A percentile compares a stretch with the other conserved stretches of the same genome.
Conservation (phyloP, 441 rosid species). For the Dalechampia spathulata region DNA sequence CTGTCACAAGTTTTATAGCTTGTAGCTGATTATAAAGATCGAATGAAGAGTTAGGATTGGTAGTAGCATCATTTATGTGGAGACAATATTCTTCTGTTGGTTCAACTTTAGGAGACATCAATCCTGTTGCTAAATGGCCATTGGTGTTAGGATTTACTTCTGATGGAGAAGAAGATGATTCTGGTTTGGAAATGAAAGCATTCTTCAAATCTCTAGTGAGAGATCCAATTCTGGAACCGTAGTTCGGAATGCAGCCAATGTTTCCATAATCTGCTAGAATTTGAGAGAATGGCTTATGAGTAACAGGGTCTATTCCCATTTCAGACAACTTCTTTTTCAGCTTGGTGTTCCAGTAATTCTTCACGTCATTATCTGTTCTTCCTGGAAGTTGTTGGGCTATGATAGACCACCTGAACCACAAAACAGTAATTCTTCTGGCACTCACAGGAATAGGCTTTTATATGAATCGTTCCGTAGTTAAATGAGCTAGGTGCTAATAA, state of each 20-base stretch:
- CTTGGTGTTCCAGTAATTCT: constrained; percentile 94
- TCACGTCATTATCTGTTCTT: constrained; percentile 89
- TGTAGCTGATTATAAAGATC: constrained; percentile 74
- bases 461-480: too few relatives aligned
- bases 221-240: constrained; percentile 28
- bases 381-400: constrained; percentile 94
- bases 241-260: constrained; percentile 18
- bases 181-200: constrained; percentile 22
- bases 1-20: constrained; percentile 62
- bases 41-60: constrained; percentile 24
- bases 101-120: constrained; percentile 17
- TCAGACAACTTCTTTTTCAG: constrained; percentile 84
- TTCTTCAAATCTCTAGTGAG: constrained; percentile 36
- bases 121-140: constrained; percentile 12
- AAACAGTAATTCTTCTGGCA: constrained; percentile 1
- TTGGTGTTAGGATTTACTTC: constrained; percentile 14
- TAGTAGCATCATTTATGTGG: background rate
- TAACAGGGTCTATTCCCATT: constrained; percentile 99
- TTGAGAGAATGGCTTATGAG: constrained; percentile 96
- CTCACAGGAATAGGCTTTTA: too few relatives aligned
- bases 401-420: constrained; percentile 61
- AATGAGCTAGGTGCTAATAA: too few relatives aligned
- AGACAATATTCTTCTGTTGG: constrained; percentile 15
- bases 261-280: constrained; percentile 25
- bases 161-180: too few relatives aligned